Base-by-base conservation (phyloP, 306 rosid species). In the Mimosa bimucronata region DNA sequence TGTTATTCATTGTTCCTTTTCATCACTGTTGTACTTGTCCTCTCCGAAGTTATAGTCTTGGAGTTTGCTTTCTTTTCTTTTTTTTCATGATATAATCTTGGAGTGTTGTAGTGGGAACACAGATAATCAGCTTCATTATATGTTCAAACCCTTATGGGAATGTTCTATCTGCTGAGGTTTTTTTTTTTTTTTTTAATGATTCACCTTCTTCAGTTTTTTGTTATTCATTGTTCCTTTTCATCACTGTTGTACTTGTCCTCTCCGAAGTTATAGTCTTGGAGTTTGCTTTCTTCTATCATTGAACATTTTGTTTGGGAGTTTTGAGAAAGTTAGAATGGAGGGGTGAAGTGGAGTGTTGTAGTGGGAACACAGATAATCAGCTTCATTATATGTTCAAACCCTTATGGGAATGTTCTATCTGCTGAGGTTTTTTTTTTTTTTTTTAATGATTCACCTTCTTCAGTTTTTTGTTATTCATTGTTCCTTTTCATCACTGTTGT, bases 141-240 rank as follows among this genome's bases (percentile, higher is more conserved):
- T 34, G 1, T 34, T 34, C 38, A 34, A n/a, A 34, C 5, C 87
- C 93, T 69, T 87, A 83, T 55, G 95, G 97, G 29, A 79, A 78
- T 26, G 78, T 92, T 50, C 46, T 86, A 57, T 84, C 93, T 23
- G 85, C 81, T 0, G 88, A 90, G 93, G 96, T 91, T 41, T 14
- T 70, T 65, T 34, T 34, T 34, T 0, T 2, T 34, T 2, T 6
- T 7, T 34, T 34, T 34, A 2, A 14, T 66, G 15, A 16, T 9
- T 66, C 2, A 14, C 69, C 66, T 26, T 60, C 5, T 30, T 28
- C 9, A 26, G 9, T 9, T 25, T 25, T 30, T 70, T 48, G 19
- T 37, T 4, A 66, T 19, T 78, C 40, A 29, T 10, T 16, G n/a
- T n/a, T n/a, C n/a, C n/a, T n/a, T n/a, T 30, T 34, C 16, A 12